Percentiles rank a stretch among this genome's conserved stretches.
Evolutionary conservation across 345 rosid species (phyloP).

Genomic region (Eucalyptus dawsonii): DNA sequence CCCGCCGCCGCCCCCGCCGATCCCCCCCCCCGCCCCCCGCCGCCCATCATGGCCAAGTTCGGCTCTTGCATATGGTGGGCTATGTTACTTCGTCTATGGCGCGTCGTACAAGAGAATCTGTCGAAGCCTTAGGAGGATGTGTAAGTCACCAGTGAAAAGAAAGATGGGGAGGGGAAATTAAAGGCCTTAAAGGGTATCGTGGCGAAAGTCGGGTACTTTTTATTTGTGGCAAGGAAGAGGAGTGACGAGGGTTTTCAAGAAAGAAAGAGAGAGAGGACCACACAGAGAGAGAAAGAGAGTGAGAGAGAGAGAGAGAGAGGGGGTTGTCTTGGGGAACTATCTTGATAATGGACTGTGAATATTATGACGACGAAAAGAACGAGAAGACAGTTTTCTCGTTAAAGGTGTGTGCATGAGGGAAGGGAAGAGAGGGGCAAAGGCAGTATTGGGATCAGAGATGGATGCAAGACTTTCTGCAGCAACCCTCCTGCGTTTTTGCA

Average conservation of each 20-base stretch:
- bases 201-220: neutral
- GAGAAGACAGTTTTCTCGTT: neutral
- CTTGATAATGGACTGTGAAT: neutral
- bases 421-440: neutral
- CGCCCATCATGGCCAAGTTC: conserved; percentile 64
- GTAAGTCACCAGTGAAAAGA: neutral
- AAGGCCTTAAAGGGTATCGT: neutral
- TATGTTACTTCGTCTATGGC: neutral
- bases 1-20: conserved; percentile 3
- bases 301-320: neutral
- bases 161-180: neutral
- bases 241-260: neutral
- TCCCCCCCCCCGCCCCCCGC: conserved; percentile 8
- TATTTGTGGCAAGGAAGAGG: neutral
- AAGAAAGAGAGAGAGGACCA: neutral
- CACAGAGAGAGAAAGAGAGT: neutral
- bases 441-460: conserved; percentile 1
- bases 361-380: neutral
- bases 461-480: neutral
- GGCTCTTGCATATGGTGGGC: conserved; percentile 54
- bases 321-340: neutral
- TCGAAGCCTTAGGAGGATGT: neutral
- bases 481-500: neutral
- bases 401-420: neutral
- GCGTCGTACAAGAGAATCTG: neutral